Evolutionary conservation across 1,139 yeast genomes (phyloP).

Genomic region (Saccharomyces uvarum): DNA sequence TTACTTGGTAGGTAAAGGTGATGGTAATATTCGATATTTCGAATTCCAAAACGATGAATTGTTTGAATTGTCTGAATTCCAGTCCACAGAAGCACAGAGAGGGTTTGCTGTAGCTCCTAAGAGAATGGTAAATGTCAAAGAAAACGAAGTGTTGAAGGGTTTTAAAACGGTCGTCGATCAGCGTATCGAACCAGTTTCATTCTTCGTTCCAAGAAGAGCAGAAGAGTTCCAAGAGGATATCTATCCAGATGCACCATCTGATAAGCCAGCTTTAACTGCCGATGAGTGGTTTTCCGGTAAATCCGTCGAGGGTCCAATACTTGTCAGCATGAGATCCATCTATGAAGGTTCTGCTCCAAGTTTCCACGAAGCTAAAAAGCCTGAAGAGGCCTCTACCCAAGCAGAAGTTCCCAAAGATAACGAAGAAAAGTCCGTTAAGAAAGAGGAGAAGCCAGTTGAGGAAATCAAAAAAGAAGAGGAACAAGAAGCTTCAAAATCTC

Average conservation of each 20-base stretch:
- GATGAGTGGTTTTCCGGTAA: slow-evolving; percentile 76
- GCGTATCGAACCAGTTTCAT: slow-evolving; percentile 80
- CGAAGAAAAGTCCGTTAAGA: slow-evolving; percentile 11
- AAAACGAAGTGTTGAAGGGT: slow-evolving; percentile 73
- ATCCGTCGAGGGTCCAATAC: slow-evolving; percentile 70
- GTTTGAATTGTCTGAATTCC: slow-evolving; percentile 74
- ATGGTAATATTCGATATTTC: slow-evolving; percentile 90
- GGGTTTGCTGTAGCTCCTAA: slow-evolving; percentile 91
- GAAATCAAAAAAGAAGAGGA: slow-evolving; percentile 19
- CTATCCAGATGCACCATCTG: slow-evolving; percentile 84
- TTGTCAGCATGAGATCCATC: slow-evolving; percentile 65
- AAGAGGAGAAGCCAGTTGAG: slow-evolving; percentile 8
- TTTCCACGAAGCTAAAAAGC: slow-evolving; percentile 32
- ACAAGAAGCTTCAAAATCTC: slow-evolving; percentile 14
- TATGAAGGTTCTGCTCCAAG: slow-evolving; percentile 65
- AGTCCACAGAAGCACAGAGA: slow-evolving; percentile 88
- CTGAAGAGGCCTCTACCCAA: slow-evolving; percentile 26
- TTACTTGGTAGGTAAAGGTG: slow-evolving; percentile 95
- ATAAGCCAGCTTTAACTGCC: slow-evolving; percentile 68
- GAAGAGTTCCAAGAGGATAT: slow-evolving; percentile 90
- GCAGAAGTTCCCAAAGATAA: slow-evolving; percentile 33
- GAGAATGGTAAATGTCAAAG: slow-evolving; percentile 64
- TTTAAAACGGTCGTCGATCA: slow-evolving; percentile 81
- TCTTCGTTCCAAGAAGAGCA: slow-evolving; percentile 86
- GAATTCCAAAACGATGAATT: slow-evolving; percentile 80